These are phyloP conservation scores for Durusdinium trenchii DNA, from an alignment of 73 alveolate species.

Conservation along the genomic window DNA sequence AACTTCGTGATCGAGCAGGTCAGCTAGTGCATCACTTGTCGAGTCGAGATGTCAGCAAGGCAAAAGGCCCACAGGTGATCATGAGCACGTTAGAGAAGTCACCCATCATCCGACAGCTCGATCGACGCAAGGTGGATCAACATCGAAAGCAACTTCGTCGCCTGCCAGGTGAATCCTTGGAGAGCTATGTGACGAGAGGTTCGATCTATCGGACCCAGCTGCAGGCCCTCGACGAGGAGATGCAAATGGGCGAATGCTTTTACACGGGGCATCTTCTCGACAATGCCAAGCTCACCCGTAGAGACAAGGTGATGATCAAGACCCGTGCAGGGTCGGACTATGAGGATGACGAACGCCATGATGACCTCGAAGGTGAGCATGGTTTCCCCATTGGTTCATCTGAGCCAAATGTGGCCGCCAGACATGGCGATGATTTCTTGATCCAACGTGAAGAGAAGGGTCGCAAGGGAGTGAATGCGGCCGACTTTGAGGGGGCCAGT, in stretches of 20 bases:
- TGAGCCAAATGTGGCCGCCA: not conserved
- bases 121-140: not conserved
- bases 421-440: not conserved
- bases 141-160: not conserved
- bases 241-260: not conserved
- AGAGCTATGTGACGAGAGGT: not conserved
- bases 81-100: not conserved
- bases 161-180: not conserved
- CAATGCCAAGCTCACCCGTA: not conserved
- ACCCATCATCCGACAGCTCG: not conserved
- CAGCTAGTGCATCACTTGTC: not conserved
- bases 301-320: not conserved
- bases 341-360: not conserved
- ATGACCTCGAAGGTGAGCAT: not conserved
- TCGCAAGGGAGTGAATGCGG: not conserved
- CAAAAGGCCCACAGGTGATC: not conserved
- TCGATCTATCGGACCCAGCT: not conserved
- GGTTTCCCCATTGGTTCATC: conserved; percentile 7
- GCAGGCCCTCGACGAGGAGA: not conserved
- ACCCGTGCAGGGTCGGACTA: not conserved
- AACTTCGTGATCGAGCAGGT: not conserved
- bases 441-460: not conserved
- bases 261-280: conserved; percentile 11
- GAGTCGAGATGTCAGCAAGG: not conserved
- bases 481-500: not conserved